A percentile compares a stretch with the other conserved stretches of the same genome.
Conservation (phyloP, 768 basidiomycete species). For the Macrolepiota fuliginosa region DNA sequence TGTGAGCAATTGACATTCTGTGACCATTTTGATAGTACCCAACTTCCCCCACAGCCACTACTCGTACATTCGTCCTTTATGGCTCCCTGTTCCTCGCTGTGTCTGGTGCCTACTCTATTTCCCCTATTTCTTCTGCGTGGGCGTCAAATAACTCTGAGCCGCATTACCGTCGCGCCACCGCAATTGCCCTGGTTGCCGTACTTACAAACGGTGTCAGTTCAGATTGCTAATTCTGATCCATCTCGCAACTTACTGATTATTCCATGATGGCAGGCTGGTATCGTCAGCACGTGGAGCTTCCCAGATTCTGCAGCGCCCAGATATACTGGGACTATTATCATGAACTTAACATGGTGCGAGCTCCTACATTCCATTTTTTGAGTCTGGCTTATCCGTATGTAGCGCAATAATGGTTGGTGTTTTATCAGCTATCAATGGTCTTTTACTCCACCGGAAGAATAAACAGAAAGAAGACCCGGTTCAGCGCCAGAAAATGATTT, state of each 20-base stretch:
- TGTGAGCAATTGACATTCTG: conserved; percentile 20
- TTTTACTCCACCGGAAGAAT: conserved; percentile 26
- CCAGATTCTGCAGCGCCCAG: conserved; percentile 9
- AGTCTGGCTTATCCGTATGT: no score
- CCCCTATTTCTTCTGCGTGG: conserved; percentile 44
- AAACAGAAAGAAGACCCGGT: conserved; percentile 18
- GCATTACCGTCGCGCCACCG: conserved; percentile 44
- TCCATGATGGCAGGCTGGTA: conserved; percentile 5
- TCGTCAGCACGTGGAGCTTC: conserved; percentile 12
- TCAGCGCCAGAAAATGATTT: conserved; percentile 27
- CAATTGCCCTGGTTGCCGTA: conserved; percentile 42
- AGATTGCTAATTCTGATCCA: not conserved
- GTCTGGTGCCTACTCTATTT: conserved; percentile 36
- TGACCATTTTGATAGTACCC: not conserved
- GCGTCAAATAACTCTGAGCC: conserved; percentile 50
- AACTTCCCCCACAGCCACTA: not conserved
- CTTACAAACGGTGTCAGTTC: conserved; percentile 28
- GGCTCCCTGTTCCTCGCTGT: conserved; percentile 45
- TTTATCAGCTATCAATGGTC: conserved; percentile 22
- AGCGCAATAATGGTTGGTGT: conserved; percentile 20
- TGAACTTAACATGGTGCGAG: conserved; percentile 6
- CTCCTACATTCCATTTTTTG: not conserved
- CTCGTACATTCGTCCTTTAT: conserved; percentile 29
- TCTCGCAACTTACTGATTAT: not conserved
- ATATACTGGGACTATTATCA: conserved; percentile 6